Evolutionary conservation across 1,139 yeast species (phyloP), one percentile per base, ranked within the genome.

Genomic region (Geotrichum australiense): DNA sequence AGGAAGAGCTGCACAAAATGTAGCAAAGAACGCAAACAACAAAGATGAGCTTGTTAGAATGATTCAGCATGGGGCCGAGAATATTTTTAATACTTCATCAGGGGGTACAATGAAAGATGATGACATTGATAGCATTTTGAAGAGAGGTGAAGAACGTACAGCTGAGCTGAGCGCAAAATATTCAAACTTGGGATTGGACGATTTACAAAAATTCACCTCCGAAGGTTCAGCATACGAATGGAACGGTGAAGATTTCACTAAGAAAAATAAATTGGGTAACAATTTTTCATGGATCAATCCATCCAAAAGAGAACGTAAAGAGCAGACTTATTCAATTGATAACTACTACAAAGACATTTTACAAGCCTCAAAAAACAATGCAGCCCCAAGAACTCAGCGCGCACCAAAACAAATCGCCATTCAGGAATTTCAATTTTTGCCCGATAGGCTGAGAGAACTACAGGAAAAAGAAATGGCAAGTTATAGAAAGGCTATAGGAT

Each of bases 51-150:
- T 91, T 53, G 68, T 91, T 28, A 83, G 85, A 33, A 91, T 91
- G 98, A 91, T 91, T 62, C 97, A 91, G 62, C 96, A 84, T 59
- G 97, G 98, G 50, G 98, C 97, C 1, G 80, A 82, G 53, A 78
- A 80, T 42, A 91, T 91, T 4, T 83, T 91, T 59, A 61, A 63
- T 37, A 63, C 71, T 21, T 63, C 68, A 27, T 64, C 51, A 25
- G 53, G 54, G 6, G 49, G 59, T 21, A 63, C 64, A 12, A 46
- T 55, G 4, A 61, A 76, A 21, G 84, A 78, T 42, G 76, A 75
- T 48, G 94, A 85, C 59, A 81, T 91, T 52, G 98, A 91, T 42
- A 77, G 71, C 1, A 80, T 91, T 52, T 69, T 91, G 53, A 69
- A 73, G 40, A 73, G 74, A 52, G 96, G 97, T 28, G 85, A 86